Base-by-base conservation (phyloP, 176 grass and related monocot genomes). In the Cenchrus fungigraminus region DNA sequence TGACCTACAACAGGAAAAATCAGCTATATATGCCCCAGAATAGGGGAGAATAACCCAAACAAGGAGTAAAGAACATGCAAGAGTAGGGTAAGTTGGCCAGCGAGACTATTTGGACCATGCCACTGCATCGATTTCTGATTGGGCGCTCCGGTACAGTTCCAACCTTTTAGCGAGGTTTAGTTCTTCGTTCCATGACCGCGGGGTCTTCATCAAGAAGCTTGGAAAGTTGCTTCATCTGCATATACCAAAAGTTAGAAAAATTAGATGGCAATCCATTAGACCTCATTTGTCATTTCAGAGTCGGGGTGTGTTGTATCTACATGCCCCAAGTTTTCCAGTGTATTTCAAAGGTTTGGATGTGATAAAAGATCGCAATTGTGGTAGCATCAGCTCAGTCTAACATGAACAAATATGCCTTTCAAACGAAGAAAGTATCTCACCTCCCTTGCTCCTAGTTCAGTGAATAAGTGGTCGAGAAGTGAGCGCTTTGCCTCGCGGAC, bases 381-480 rank as follows among this genome's bases (percentile, higher is more conserved):
- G 53, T 16, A 55, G 53, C 3, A 17, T 55, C 53, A 55, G 53
- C 69, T 79, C 37, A 68, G 29, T 44, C 16, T 64, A 49, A 31
- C 25, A 88, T 46, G 5, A 76, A 7, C 44, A 66, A 29, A 25
- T 59, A 79, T 2, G 17, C 43, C 4, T n/a, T 44, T 20, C 4
- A 32, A 2, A 4, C 25, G 45, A 19, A 74, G 44, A 50, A 68
- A 89, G 34, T 70, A 64, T 17, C 63, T 89, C 52, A 99, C 97
- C 91, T 99, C 97, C 88, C 91, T 99, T 74, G 94, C 89, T 68
- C 97, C 97, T 79, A 99, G 65, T 65, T 99, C 97, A 61, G 97
- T 99, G 40, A 99, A 99, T 86, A 99, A 99, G 80, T 96, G 97
- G 87, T 99, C 97, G 1, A 99, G 97, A 79, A 99, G 86, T 63